Evolutionary conservation across 192 early-diverging fungal genomes (phyloP), one percentile per base, ranked within the genome.

Genomic region (Phycomyces nitens): DNA sequence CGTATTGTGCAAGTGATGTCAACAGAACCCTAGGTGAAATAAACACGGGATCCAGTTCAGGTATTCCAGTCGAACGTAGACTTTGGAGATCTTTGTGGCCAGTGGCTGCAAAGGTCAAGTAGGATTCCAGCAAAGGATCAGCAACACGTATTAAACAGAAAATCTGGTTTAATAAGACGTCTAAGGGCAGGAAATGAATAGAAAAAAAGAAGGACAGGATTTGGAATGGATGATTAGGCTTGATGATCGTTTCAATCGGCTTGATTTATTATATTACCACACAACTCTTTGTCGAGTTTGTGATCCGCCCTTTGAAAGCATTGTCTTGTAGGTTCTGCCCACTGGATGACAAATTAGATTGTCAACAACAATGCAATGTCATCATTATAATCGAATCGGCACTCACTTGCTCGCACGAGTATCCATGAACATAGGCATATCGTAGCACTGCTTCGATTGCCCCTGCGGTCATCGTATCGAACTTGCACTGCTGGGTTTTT

Each of bases 41-140:
- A 7, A 73, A 41, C 22, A 50, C 38, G 11, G 52, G 40, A 21
- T 52, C 49, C 5, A 52, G 16, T 16, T 0, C 3, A 12, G 27
- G 4, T 26, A 21, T 27, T 6, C 5, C 57, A 11, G 44, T 2
- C 12, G 11, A 47, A 7, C 3, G 12, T 14, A 11, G 44, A 18
- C 18, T 14, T 14, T 1, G 5, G 3, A 47, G 12, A 3, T 29
- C 39, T 23, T 29, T 12, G 40, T 55, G 20, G 2, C 52, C 52
- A 0, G 59, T 55, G 9, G 56, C 10, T 9, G 65, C 65, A 56
- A 27, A 60, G 16, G 61, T 62, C 18, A 73, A 44, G 38, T 73
- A 73, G 11, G 55, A 63, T n/a, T 73, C 65, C 26, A 73, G 51
- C n/a, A 68, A 62, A 11, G 55, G 41, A 47, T 62, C 27, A 39